A percentile compares a stretch with the other conserved stretches of the same genome.
phyloP scores from a whole-genome alignment of 164 flowering plant genomes.

The Sextonia rubra region DNA sequence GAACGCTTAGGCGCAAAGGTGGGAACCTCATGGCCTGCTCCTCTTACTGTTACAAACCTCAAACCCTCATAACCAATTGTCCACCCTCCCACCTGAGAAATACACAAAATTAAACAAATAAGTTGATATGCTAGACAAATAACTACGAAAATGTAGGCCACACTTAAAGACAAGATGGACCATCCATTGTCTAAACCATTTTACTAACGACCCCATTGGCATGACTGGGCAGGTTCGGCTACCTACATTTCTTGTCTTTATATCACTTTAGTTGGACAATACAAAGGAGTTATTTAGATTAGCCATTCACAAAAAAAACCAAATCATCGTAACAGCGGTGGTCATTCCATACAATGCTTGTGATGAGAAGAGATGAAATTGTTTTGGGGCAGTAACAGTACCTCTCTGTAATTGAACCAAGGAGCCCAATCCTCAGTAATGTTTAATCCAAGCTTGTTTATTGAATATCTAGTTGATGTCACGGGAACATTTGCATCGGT shows the following conservation, averaged over 20 bases:
- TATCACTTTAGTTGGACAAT: too few relatives aligned
- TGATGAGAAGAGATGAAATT: too few relatives aligned
- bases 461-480: constrained; percentile 14
- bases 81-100: constrained; percentile 37
- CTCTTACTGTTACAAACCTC: constrained; percentile 32
- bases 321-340: too few relatives aligned
- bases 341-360: too few relatives aligned
- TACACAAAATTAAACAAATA: neutral
- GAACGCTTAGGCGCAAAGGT: constrained; percentile 32
- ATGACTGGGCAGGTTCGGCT: too few relatives aligned
- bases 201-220: too few relatives aligned
- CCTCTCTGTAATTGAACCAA: constrained; percentile 14
- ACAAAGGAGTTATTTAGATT: too few relatives aligned
- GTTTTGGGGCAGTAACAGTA: neutral
- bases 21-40: constrained; percentile 45
- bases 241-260: too few relatives aligned
- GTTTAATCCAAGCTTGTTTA: constrained; percentile 14
- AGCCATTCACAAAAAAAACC: too few relatives aligned
- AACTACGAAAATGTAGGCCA: too few relatives aligned
- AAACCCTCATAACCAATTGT: constrained; percentile 32
- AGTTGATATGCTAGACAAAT: neutral
- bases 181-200: too few relatives aligned
- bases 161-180: too few relatives aligned
- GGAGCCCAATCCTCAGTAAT: constrained; percentile 13
- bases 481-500: constrained; percentile 15